These are phyloP conservation scores for Secale cereale DNA, from an alignment of 176 grass and related monocot genomes.

Conservation along the genomic window DNA sequence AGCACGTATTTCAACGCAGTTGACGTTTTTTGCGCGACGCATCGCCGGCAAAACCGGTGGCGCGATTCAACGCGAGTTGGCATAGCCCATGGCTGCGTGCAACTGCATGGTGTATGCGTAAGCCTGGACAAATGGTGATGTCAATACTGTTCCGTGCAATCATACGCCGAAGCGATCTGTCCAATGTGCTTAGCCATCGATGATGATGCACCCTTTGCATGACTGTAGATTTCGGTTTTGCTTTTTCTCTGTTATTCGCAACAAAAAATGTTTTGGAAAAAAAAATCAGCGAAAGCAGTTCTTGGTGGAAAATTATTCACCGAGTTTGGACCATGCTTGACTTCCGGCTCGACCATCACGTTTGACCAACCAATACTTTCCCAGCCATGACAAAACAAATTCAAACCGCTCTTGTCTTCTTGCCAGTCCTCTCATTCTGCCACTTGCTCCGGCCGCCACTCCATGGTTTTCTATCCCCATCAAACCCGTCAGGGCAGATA, in stretches of 20 bases:
- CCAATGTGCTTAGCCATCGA: too few species aligned
- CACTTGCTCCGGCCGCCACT: constrained; percentile 3
- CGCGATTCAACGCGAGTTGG: not conserved
- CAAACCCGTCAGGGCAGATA: not conserved
- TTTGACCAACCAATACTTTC: constrained; percentile 26
- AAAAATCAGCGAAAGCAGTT: too few species aligned
- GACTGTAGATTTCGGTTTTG: not conserved
- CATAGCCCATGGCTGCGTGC: too few species aligned
- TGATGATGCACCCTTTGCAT: too few species aligned
- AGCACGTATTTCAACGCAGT: not conserved
- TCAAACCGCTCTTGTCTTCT: constrained; percentile 41
- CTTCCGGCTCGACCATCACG: constrained; percentile 17
- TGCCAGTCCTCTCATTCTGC: constrained; percentile 13
- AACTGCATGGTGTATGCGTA: too few species aligned
- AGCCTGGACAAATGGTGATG: too few species aligned
- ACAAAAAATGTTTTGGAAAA: too few species aligned
- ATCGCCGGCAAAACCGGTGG: not conserved
- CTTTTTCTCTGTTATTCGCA: too few species aligned
- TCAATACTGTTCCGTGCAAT: too few species aligned
- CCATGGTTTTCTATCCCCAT: not conserved
- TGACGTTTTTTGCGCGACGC: not conserved
- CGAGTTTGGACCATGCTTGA: constrained; percentile 26
- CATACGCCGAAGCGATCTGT: too few species aligned
- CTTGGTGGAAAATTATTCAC: constrained; percentile 24
- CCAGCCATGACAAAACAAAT: not conserved